Evolutionary conservation across 2,329 filamentous ascomycete species (phyloP), one percentile per base, ranked within the genome.

Genomic region (Sclerotinia borealis): DNA sequence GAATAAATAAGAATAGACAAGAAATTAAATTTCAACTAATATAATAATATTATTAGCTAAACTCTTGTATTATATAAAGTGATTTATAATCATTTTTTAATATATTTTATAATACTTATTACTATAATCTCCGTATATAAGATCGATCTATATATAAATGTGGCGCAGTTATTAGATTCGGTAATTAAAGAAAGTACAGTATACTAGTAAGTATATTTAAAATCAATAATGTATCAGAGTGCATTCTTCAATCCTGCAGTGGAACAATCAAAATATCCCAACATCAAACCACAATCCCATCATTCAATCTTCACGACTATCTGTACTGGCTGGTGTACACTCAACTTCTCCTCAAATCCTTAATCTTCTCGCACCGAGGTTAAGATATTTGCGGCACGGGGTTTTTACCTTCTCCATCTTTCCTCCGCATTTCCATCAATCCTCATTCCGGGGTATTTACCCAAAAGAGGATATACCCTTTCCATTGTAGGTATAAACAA

Each of bases 401-500:
- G 19, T 50, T 52, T 60, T 51, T 60, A 43, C 48, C 50, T 65
- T 65, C 68, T 67, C 66, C 68, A 69, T 63, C 43, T 31, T n/a
- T 29, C 50, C 27, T 55, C 59, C 59, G 34, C 49, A 37, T 62
- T 64, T 66, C 59, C 37, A 55, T 48, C 50, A 52, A 66, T 41
- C 29, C 52, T 63, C 25, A 67, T 64, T 66, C 68, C 66, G 65
- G 68, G 68, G 68, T 63, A 51, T 36, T n/a, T 61, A 60, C 59
- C 43, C 25, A 34, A 54, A 61, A 29, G n/a, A 3, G 37, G 48
- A 5, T 43, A 34, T 52, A 13, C 34, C 47, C 11, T 37, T 17
- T 17, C 34, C 31, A 17, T 13, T 34, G 41, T 52, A 27, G 10
- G 31, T 11, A n/a, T 49, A 29, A 39, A n/a, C n/a, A 29, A 41